Conservation (phyloP, 768 basidiomycete species). For the Rhizopogon rudus region DNA sequence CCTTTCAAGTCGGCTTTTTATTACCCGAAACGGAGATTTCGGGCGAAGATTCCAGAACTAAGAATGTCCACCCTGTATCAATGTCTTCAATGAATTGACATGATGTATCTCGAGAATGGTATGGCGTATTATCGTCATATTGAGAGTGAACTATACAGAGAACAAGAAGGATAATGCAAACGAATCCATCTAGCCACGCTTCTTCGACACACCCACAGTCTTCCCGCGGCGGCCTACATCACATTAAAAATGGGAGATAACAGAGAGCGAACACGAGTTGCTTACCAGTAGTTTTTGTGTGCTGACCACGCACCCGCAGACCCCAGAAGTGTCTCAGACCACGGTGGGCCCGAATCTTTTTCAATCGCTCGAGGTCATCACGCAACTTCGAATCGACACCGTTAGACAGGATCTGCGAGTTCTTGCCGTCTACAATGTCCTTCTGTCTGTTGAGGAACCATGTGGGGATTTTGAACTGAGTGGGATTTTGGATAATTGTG, state of each 20-base stretch:
- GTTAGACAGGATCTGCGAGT: slow-evolving; percentile 94
- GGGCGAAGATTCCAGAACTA: too few species aligned
- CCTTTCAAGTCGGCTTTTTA: too few species aligned
- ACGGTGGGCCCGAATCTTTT: slow-evolving; percentile 98
- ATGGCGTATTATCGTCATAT: not conserved
- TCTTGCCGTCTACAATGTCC: slow-evolving; percentile 96
- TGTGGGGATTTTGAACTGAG: slow-evolving; percentile 98
- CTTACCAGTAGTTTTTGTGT: slow-evolving; percentile 97
- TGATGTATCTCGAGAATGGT: not conserved
- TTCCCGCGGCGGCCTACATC: slow-evolving; percentile 83
- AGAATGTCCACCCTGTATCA: too few species aligned
- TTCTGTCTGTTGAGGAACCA: slow-evolving; percentile 99
- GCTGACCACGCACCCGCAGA: slow-evolving; percentile 93
- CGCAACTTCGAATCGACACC: slow-evolving; percentile 96
- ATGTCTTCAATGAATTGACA: too few species aligned
- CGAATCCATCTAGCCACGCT: slow-evolving; percentile 50
- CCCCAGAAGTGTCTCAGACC: slow-evolving; percentile 93
- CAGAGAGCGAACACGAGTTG: not conserved
- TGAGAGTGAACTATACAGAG: not conserved
- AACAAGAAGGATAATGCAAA: not conserved
- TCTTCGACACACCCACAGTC: slow-evolving; percentile 96
- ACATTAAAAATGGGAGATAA: not conserved
- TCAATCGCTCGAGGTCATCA: slow-evolving; percentile 96
- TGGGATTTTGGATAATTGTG: slow-evolving; percentile 98
- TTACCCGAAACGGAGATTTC: too few species aligned